Percentiles rank a stretch among this genome's conserved stretches.
These are phyloP conservation scores for Quercus ilex DNA, from an alignment of 306 rosid genomes.

Conservation along the genomic window DNA sequence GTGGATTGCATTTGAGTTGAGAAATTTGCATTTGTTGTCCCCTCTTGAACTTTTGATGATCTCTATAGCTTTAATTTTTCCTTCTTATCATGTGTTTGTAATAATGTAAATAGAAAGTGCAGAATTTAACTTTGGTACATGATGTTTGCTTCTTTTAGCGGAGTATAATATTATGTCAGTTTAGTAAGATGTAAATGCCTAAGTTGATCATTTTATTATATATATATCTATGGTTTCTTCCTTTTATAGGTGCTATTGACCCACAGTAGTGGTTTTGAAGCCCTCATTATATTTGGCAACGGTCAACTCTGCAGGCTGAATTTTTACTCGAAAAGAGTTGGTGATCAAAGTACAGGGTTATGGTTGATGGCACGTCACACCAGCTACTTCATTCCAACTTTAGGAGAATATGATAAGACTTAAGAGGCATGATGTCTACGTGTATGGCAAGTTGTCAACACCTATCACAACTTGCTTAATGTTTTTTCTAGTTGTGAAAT, in stretches of 20 bases:
- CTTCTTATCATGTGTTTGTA: not conserved
- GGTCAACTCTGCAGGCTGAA: not conserved
- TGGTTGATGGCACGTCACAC: not conserved
- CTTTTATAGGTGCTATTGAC: not conserved
- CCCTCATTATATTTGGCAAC: not conserved
- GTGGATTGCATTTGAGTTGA: constrained; percentile 22
- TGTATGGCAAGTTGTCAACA: not conserved
- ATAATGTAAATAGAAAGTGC: not conserved
- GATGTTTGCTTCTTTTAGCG: not conserved
- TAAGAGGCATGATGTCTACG: not conserved
- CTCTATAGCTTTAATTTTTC: not conserved
- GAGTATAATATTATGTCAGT: not conserved
- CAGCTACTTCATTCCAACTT: not conserved
- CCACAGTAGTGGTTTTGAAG: not conserved
- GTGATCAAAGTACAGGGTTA: not conserved
- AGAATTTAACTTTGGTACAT: not conserved
- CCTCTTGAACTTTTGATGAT: not conserved
- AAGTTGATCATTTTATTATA: not conserved
- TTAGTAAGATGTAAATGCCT: not conserved
- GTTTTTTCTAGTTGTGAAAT: too few relatives aligned
- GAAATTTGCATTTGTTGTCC: not conserved
- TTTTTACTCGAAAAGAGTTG: not conserved
- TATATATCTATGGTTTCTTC: not conserved
- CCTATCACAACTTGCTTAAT: too few relatives aligned
- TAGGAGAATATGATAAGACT: not conserved